These are phyloP conservation scores for Aspergillus wentii DNA, from an alignment of 495 filamentous ascomycete species.

Conservation along the genomic window DNA sequence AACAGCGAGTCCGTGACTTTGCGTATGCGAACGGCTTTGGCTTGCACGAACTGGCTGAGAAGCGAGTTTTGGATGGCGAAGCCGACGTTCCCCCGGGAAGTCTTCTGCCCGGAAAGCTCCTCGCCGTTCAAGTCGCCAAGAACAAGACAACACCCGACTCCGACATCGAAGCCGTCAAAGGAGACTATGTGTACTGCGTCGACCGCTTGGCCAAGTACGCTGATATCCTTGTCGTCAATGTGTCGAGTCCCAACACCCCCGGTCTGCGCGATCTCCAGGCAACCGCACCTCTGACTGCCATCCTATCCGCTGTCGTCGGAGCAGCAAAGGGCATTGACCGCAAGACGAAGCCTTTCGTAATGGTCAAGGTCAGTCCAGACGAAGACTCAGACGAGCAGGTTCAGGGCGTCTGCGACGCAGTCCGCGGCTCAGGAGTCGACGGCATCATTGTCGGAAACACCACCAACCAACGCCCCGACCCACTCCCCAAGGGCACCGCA, in stretches of 20 bases:
- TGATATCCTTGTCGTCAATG: constrained; percentile 93
- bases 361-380: constrained; percentile 97
- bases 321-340: constrained; percentile 63
- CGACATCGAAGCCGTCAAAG: constrained; percentile 76
- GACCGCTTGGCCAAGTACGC: constrained; percentile 76
- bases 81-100: constrained; percentile 66
- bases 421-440: constrained; percentile 79
- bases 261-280: constrained; percentile 82
- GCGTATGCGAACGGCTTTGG: constrained; percentile 66
- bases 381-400: constrained; percentile 82
- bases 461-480: constrained; percentile 70
- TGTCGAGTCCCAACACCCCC: constrained; percentile 93
- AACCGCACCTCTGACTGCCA: constrained; percentile 69
- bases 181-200: constrained; percentile 85
- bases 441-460: constrained; percentile 98
- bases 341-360: constrained; percentile 72
- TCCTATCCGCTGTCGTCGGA: constrained; percentile 76
- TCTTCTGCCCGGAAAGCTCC: constrained; percentile 64
- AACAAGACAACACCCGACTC: constrained; percentile 82
- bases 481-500: constrained; percentile 58
- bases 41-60: constrained; percentile 56
- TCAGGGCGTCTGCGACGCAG: constrained; percentile 79
- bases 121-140: constrained; percentile 97
- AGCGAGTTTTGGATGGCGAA: constrained; percentile 66
- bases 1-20: constrained; percentile 71